Percentiles rank a stretch among this genome's conserved stretches.
Conservation (phyloP, 176 grass and related monocot genomes). For the Musa schizocarpa region DNA sequence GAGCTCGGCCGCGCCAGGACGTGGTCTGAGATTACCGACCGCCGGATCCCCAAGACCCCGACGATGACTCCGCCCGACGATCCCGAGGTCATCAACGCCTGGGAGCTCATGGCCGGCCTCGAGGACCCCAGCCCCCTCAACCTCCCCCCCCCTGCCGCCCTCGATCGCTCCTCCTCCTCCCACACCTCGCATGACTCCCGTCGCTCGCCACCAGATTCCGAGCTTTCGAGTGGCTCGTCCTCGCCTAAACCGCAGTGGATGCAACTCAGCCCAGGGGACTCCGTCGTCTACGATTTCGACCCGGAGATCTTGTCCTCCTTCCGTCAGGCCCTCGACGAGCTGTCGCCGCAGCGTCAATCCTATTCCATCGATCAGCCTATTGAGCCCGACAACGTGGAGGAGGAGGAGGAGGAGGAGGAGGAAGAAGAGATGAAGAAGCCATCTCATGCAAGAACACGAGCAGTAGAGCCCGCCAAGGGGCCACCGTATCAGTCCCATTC, state of each 20-base stretch:
- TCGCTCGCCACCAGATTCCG: neutral
- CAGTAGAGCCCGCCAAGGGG: neutral
- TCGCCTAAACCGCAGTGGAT: slow-evolving; percentile 30
- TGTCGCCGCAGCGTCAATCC: slow-evolving; percentile 17
- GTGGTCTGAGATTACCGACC: slow-evolving; percentile 31
- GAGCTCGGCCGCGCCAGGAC: slow-evolving; percentile 12
- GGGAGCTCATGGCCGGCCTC: slow-evolving; percentile 97
- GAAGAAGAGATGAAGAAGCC: too few relatives aligned
- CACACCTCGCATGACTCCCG: neutral
- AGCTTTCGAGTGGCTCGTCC: neutral
- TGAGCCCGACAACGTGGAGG: neutral
- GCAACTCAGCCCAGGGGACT: slow-evolving; percentile 26
- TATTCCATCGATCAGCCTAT: neutral
- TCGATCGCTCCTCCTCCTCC: slow-evolving; percentile 29
- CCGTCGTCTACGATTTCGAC: slow-evolving; percentile 33
- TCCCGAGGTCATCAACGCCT: slow-evolving; percentile 84
- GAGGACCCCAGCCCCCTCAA: slow-evolving; percentile 43
- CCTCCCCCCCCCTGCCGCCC: neutral
- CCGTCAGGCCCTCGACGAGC: slow-evolving; percentile 37
- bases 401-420: neutral
- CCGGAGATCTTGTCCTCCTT: slow-evolving; percentile 46
- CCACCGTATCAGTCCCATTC: neutral
- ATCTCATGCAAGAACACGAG: neutral
- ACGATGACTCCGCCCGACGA: slow-evolving; percentile 46
- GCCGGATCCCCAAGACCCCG: slow-evolving; percentile 35